Percentiles rank a stretch among this genome's conserved stretches.
These are phyloP conservation scores for Alternaria sp. DNA, from an alignment of 2,329 filamentous ascomycete species.

Conservation along the genomic window DNA sequence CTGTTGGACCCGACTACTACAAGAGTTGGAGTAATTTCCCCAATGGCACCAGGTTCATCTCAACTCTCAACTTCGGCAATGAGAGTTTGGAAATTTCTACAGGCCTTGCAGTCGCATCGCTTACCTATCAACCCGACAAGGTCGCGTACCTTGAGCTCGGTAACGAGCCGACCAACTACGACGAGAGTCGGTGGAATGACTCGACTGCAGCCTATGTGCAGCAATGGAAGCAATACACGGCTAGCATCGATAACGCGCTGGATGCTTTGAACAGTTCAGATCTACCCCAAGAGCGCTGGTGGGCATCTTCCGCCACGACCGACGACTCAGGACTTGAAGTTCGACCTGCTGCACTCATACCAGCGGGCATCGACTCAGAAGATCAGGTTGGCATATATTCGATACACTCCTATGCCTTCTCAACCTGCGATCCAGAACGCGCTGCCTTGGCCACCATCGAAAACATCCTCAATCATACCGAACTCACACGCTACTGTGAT, in stretches of 20 bases:
- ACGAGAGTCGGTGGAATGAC: constrained; percentile 6
- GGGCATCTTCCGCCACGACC: constrained; percentile 18
- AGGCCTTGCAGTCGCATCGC: constrained; percentile 12
- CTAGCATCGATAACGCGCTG: constrained; percentile 6
- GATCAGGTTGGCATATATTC: constrained; percentile 11
- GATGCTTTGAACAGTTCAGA: background rate
- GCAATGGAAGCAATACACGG: constrained; percentile 14
- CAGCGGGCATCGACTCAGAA: constrained; percentile 10
- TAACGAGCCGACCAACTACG: constrained; percentile 17
- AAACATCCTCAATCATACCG: constrained; percentile 21
- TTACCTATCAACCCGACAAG: constrained; percentile 12
- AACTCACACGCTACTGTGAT: constrained; percentile 14
- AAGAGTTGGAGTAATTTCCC: constrained; percentile 18
- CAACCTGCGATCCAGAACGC: constrained; percentile 8
- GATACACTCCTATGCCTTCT: constrained; percentile 14
- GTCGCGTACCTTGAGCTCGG: constrained; percentile 14
- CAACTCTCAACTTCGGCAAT: constrained; percentile 18
- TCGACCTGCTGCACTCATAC: constrained; percentile 14
- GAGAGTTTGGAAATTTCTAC: constrained; percentile 11
- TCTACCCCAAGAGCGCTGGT: constrained; percentile 10
- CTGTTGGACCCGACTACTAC: constrained; percentile 13
- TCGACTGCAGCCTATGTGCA: constrained; percentile 11
- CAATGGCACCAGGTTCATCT: constrained; percentile 12
- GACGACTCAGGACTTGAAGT: constrained; percentile 14
- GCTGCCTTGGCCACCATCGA: constrained; percentile 9